phyloP scores from a whole-genome alignment of 495 filamentous ascomycete genomes.

The Hyaloscypha finlandica region DNA sequence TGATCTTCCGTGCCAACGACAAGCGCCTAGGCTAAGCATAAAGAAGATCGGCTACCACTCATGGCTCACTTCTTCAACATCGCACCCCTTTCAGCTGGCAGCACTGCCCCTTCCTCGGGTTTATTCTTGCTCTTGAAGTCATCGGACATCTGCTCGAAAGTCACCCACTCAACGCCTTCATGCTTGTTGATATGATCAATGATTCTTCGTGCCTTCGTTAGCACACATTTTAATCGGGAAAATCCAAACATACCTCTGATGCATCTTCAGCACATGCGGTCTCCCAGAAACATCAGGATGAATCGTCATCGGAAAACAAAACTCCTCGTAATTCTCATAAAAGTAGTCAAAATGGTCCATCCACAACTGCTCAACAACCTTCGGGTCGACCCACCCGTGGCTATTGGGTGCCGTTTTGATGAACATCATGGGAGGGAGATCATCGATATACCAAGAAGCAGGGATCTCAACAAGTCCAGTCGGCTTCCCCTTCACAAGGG shows the following conservation, averaged over 20 bases:
- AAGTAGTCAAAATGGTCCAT: slow-evolving; percentile 70
- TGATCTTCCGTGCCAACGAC: no score
- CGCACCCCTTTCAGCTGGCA: slow-evolving; percentile 62
- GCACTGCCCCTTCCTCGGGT: slow-evolving; percentile 63
- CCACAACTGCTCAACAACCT: slow-evolving; percentile 44
- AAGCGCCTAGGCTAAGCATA: not conserved
- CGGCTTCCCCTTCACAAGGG: slow-evolving; percentile 51
- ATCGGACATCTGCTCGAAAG: slow-evolving; percentile 66
- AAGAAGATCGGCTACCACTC: not conserved
- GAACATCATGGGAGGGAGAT: slow-evolving; percentile 60
- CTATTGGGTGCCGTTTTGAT: slow-evolving; percentile 61
- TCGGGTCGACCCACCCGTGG: slow-evolving; percentile 62
- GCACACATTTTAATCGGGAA: not conserved
- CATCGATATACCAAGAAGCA: slow-evolving; percentile 69
- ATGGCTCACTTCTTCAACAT: slow-evolving; percentile 48
- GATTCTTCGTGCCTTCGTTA: slow-evolving; percentile 41
- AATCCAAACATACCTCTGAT: slow-evolving; percentile 38
- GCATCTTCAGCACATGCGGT: slow-evolving; percentile 69
- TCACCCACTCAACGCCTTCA: slow-evolving; percentile 75
- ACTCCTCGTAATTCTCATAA: slow-evolving; percentile 69
- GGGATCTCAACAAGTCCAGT: slow-evolving; percentile 67
- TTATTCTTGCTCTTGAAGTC: slow-evolving; percentile 70
- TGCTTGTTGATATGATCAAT: slow-evolving; percentile 75
- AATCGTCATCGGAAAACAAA: slow-evolving; percentile 70
- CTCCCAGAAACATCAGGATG: slow-evolving; percentile 57